Evolutionary conservation across 306 rosid genomes (phyloP), one percentile per base, ranked within the genome.

Genomic region (Rubus parviflorus): DNA sequence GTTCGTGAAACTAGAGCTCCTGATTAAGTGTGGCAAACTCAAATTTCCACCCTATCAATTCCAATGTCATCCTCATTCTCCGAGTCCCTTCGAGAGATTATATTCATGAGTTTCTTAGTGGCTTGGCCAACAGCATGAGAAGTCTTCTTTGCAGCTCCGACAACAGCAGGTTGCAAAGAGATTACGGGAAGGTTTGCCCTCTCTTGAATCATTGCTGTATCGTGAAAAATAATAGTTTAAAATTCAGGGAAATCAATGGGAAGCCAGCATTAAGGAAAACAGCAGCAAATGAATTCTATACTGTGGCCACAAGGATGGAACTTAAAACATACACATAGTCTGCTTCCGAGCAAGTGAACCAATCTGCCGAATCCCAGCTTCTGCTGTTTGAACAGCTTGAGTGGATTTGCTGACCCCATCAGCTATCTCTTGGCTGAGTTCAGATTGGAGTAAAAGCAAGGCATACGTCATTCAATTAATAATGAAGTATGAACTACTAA

Each of bases 91-190:
- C 91, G 68, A 14, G 97, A 86, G 67, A 92, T 88, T 80, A 89
- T 86, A 76, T 89, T 87, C 73, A 92, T 82, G 70, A 92, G 73
- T 77, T 84, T 80, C 89, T 80, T 93, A 42, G 97, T 95, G 35
- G 97, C 99, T 75, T 72, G 77, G 52, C 97, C 93, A 53, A 92
- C 97, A 30, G 93, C 98, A 61, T 65, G 90, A 16, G 97, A 82
- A 57, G 98, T 95, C 89, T 92, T 92, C 86, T 87, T 92, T 58
- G 98, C 97, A 49, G 98, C 96, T 80, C 96, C 96, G 23, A 83
- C 93, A 58, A 95, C 97, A 40, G 84, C 96, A 19, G 96, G 97
- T 71, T 84, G 92, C 80, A 95, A 74, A 12, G 97, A 89, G 84
- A 95, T 95, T 51, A 83, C 60, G 0, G 99, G 99, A 70, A 92